A percentile compares a stretch with the other conserved stretches of the same genome.
Conservation (phyloP, 2,329 filamentous ascomycete genomes). For the Pseudocercospora musae region DNA sequence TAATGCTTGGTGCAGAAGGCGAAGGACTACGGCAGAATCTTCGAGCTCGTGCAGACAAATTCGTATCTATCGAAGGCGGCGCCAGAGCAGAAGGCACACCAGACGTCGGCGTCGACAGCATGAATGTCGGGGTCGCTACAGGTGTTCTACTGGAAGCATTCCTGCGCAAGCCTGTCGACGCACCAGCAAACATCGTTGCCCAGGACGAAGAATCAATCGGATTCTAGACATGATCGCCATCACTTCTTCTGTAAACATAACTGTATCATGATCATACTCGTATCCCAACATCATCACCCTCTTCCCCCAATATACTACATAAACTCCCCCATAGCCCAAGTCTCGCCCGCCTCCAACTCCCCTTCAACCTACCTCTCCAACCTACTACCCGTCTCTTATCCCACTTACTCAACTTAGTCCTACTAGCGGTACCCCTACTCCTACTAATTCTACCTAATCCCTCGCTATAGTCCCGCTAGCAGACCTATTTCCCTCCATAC, state of each 20-base stretch:
- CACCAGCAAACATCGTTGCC: conserved; percentile 8
- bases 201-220: background rate
- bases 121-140: conserved; percentile 90
- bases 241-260: background rate
- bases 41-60: conserved; percentile 62
- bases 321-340: background rate
- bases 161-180: conserved; percentile 25
- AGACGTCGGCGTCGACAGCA: conserved; percentile 69
- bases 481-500: background rate
- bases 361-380: background rate
- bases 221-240: background rate
- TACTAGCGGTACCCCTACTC: background rate
- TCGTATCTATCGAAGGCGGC: conserved; percentile 55
- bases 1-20: conserved; percentile 82
- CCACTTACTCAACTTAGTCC: background rate
- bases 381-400: background rate
- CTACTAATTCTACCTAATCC: too few species aligned
- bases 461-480: background rate
- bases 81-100: conserved; percentile 24
- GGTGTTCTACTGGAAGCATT: conserved; percentile 72
- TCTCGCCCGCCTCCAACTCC: too few species aligned
- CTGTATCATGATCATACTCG: too few species aligned
- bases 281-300: background rate
- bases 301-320: background rate
- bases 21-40: conserved; percentile 66